A percentile compares a stretch with the other conserved stretches of the same genome.
phyloP scores from a whole-genome alignment of 2,329 filamentous ascomycete genomes.

The Acrocalymma vagum region DNA sequence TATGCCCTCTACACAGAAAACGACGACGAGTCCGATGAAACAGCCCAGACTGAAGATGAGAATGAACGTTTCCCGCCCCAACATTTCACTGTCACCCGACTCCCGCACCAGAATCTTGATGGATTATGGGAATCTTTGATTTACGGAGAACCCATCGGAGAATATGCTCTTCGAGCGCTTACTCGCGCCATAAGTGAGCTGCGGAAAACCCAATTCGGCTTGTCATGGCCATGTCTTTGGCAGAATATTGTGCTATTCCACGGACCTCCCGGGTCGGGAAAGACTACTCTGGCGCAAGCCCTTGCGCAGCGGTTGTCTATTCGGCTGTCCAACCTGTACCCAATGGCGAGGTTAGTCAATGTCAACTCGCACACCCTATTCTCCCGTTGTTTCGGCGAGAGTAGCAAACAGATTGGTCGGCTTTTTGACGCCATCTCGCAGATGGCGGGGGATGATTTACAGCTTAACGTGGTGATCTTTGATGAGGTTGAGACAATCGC shows the following conservation, averaged over 20 bases:
- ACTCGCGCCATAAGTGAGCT: slow-evolving; percentile 47
- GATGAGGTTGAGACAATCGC: slow-evolving; percentile 62
- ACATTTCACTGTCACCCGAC: slow-evolving; percentile 9
- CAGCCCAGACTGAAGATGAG: too few species aligned
- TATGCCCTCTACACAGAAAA: slow-evolving; percentile 15
- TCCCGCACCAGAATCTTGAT: slow-evolving; percentile 21
- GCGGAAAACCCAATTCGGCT: slow-evolving; percentile 49
- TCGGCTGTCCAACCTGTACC: slow-evolving; percentile 49
- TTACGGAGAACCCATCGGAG: slow-evolving; percentile 53
- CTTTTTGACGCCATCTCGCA: slow-evolving; percentile 52
- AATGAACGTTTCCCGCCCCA: not conserved
- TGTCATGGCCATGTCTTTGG: too few species aligned
- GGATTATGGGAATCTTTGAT: slow-evolving; percentile 41
- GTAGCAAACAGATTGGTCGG: slow-evolving; percentile 51
- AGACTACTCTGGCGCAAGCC: slow-evolving; percentile 55
- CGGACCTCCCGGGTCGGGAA: slow-evolving; percentile 55
- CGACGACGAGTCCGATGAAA: slow-evolving; percentile 6
- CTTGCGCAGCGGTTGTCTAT: slow-evolving; percentile 62
- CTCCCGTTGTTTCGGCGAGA: slow-evolving; percentile 60
- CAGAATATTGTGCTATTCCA: slow-evolving; percentile 55
- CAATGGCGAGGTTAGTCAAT: slow-evolving; percentile 51
- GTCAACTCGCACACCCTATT: slow-evolving; percentile 56
- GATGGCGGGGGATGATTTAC: slow-evolving; percentile 49
- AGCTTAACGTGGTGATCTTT: slow-evolving; percentile 56
- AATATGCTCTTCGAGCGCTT: slow-evolving; percentile 50